Conservation (phyloP, 2,329 filamentous ascomycete species). For the Monilinia laxa region DNA sequence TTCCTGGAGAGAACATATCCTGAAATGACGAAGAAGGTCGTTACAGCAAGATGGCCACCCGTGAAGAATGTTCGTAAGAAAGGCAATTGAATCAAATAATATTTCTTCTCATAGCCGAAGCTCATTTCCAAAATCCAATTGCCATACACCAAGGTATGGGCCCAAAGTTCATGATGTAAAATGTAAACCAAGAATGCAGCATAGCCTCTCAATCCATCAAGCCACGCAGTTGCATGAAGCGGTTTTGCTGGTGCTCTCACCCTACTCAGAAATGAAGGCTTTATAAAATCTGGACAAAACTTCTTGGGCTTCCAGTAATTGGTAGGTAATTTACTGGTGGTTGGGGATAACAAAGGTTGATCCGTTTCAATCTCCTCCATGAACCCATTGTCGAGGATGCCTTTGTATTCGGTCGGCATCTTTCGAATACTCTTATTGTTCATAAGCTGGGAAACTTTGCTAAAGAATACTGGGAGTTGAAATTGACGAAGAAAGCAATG, state of each 20-base stretch:
- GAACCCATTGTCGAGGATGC: conserved; percentile 18
- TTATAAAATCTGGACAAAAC: conserved; percentile 21
- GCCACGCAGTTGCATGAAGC: conserved; percentile 34
- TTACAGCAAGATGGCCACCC: conserved; percentile 59
- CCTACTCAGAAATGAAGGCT: conserved; percentile 21
- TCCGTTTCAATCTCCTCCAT: conserved; percentile 22
- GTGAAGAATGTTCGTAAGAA: conserved; percentile 59
- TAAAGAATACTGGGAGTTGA: not conserved
- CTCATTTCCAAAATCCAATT: conserved; percentile 35
- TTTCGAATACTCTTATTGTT: not conserved
- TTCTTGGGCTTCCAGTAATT: conserved; percentile 18
- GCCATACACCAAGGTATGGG: conserved; percentile 36
- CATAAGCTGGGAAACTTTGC: not conserved
- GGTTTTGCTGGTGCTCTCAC: conserved; percentile 20
- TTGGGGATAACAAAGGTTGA: conserved; percentile 5
- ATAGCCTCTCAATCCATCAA: conserved; percentile 51
- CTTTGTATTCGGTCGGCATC: conserved; percentile 21
- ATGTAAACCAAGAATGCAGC: conserved; percentile 50
- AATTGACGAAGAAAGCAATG: not conserved
- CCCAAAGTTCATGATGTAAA: conserved; percentile 45
- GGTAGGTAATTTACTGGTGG: not conserved
- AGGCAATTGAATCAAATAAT: conserved; percentile 50
- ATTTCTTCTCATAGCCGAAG: conserved; percentile 37
- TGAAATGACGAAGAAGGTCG: conserved; percentile 52
- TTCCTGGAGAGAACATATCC: conserved; percentile 49